A percentile compares a stretch with the other conserved stretches of the same genome.
Evolutionary conservation across 164 flowering plant species (phyloP).

Genomic region (Magnolia officinalis): DNA sequence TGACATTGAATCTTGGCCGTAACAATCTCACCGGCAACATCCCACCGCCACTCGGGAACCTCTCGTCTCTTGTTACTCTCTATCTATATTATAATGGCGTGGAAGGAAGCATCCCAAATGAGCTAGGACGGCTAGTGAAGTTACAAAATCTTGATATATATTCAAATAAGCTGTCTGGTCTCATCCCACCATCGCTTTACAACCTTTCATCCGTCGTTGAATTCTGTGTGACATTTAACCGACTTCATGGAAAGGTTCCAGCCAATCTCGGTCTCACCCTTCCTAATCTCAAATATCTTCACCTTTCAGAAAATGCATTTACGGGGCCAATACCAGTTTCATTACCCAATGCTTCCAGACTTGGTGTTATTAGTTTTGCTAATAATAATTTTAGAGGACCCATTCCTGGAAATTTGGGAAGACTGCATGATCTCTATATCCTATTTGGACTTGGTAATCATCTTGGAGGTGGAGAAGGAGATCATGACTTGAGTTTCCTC

Average conservation of each 20-base stretch:
- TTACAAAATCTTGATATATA: background rate
- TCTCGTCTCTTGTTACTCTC: background rate
- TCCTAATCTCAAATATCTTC: slow-evolving; percentile 18
- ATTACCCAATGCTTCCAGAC: background rate
- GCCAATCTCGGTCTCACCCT: slow-evolving; percentile 21
- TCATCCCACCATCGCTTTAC: slow-evolving; percentile 24
- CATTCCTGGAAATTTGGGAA: slow-evolving; percentile 2
- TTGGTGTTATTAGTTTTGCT: background rate
- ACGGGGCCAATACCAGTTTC: slow-evolving; percentile 3
- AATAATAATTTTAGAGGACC: background rate
- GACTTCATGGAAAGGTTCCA: slow-evolving; percentile 25
- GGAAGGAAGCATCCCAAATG: background rate
- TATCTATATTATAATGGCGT: background rate
- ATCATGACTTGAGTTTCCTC: background rate
- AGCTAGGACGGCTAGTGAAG: background rate
- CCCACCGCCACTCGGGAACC: background rate
- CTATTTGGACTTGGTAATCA: background rate
- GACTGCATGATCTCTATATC: background rate
- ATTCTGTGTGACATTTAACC: slow-evolving; percentile 11
- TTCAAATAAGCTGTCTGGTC: background rate
- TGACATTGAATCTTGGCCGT: background rate
- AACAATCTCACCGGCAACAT: background rate
- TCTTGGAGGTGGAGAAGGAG: background rate
- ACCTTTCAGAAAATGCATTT: background rate
- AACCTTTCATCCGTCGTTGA: slow-evolving; percentile 26